phyloP scores from a whole-genome alignment of 2,329 filamentous ascomycete genomes.

The Seiridium unicorne region DNA sequence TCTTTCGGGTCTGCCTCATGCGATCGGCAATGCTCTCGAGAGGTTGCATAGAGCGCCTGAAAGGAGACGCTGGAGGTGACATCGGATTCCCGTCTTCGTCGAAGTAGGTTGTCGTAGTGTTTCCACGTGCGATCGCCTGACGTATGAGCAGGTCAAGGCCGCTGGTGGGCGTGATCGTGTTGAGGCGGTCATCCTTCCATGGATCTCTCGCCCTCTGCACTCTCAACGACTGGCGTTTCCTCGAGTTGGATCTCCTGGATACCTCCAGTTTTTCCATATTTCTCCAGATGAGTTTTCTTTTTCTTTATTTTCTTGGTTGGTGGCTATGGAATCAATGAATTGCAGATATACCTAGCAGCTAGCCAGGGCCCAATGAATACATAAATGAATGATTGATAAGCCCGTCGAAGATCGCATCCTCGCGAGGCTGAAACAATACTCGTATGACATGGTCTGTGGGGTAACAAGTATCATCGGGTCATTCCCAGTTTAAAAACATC shows the following conservation, averaged over 20 bases:
- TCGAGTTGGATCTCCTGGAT: not conserved
- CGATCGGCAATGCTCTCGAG: slow-evolving; percentile 11
- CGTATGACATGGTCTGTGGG: slow-evolving; percentile 5
- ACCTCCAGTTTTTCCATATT: not conserved
- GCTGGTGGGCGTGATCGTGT: slow-evolving; percentile 10
- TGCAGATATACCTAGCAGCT: not conserved
- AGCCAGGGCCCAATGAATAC: not conserved
- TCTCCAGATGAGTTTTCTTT: not conserved
- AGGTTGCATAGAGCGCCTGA: slow-evolving; percentile 8
- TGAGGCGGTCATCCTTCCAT: slow-evolving; percentile 1
- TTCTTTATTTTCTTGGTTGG: not conserved
- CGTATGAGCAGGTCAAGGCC: slow-evolving; percentile 10
- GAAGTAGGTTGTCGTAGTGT: not conserved
- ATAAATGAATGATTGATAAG: not conserved
- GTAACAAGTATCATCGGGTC: not conserved
- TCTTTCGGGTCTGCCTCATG: slow-evolving; percentile 8
- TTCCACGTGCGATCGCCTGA: slow-evolving; percentile 5
- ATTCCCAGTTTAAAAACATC: too few species aligned
- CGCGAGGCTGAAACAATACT: slow-evolving; percentile 3
- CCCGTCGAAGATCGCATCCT: too few species aligned
- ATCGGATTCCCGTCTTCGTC: slow-evolving; percentile 9
- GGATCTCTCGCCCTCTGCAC: not conserved
- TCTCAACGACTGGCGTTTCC: not conserved
- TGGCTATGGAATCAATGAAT: not conserved
- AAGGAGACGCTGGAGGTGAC: slow-evolving; percentile 5